Conservation (phyloP, 305 asterid genomes). For the Ajuga reptans region DNA sequence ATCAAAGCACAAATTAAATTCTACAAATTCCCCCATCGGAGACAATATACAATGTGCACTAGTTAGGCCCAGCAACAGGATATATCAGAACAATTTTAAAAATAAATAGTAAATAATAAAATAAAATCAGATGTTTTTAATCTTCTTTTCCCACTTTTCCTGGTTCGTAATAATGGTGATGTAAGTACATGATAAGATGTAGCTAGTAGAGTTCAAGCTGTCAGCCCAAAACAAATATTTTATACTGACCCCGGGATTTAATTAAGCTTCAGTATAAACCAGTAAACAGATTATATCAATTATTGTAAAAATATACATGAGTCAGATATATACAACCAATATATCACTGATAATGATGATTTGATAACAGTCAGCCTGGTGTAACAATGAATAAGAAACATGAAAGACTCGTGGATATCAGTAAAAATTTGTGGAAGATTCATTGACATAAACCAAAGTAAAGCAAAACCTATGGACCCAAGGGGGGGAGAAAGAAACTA, state of each 20-base stretch:
- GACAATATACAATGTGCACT: not conserved
- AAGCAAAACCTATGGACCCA: not conserved
- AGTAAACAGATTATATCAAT: not conserved
- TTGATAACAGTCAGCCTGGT: not conserved
- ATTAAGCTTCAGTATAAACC: not conserved
- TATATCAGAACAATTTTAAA: not conserved
- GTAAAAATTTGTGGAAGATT: not conserved
- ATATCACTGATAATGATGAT: not conserved
- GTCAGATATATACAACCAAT: not conserved
- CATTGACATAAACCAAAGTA: not conserved
- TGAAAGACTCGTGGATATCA: not conserved
- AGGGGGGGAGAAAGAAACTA: conserved; percentile 1
- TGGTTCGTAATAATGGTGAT: not conserved
- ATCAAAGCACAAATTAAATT: not conserved
- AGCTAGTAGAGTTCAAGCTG: not conserved
- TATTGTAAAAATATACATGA: not conserved
- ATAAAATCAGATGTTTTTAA: not conserved
- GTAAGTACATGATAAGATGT: not conserved
- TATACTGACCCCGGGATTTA: not conserved
- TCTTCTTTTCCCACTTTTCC: not conserved
- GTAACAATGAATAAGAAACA: not conserved
- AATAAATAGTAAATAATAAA: too few species aligned
- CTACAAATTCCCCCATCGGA: not conserved
- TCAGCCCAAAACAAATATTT: conserved; percentile 1
- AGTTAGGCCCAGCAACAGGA: not conserved